phyloP scores from a whole-genome alignment of 495 filamentous ascomycete species.

The Glutinoglossum americanum region DNA sequence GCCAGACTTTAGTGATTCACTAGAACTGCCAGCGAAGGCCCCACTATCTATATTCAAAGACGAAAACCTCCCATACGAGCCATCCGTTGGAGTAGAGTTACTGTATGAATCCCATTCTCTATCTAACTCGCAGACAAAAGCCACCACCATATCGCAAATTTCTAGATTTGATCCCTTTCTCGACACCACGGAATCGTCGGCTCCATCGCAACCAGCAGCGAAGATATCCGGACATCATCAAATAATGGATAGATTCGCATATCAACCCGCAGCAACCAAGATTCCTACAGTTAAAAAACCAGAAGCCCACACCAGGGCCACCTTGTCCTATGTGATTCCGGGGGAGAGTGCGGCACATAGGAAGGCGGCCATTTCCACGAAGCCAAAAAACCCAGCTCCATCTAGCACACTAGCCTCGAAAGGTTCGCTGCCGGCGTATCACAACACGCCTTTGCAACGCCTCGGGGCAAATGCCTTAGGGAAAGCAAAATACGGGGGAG shows the following conservation, averaged over 20 bases:
- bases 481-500: constrained; percentile 20
- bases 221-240: neutral
- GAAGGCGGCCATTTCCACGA: neutral
- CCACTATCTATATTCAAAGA: constrained; percentile 10
- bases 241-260: neutral
- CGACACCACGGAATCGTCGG: neutral
- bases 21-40: constrained; percentile 14
- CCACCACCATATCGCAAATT: neutral
- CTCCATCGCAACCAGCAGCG: neutral
- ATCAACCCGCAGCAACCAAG: neutral
- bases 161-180: neutral
- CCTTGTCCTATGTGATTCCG: neutral
- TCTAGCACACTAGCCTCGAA: neutral
- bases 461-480: constrained; percentile 1
- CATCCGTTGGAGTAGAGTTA: neutral
- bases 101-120: neutral
- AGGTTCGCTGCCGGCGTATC: neutral
- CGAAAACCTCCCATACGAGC: neutral
- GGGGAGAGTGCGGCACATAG: neutral
- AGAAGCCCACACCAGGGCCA: neutral
- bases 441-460: neutral
- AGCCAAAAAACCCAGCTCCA: neutral
- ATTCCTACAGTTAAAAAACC: neutral
- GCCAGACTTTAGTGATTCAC: constrained; percentile 18
- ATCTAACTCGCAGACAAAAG: neutral